Evolutionary conservation across 2,329 filamentous ascomycete species (phyloP), one percentile per base, ranked within the genome.

Genomic region (Xenosphaeropsis pyriputrescens): DNA sequence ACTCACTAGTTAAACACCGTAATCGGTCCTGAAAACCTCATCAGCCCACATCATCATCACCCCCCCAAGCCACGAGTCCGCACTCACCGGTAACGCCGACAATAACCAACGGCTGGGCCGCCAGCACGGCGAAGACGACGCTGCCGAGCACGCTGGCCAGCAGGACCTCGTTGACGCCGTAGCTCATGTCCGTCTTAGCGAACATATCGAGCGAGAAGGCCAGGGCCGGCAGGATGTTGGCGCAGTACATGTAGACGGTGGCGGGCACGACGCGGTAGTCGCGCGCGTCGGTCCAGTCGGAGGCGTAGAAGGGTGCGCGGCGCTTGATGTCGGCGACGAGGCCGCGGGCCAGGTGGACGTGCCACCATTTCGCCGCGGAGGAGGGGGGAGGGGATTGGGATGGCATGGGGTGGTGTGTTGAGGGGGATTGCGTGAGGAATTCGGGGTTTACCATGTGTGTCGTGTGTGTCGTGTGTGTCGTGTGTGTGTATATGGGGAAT

Each of bases 121-220:
- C 79, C 43, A 85, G 69, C 2, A 93, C 47, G 2, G 83, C 67
- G 55, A 93, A 94, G 1, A 93, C 82, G 1, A 89, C 74, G 5
- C 84, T 72, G 2, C 81, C 86, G 6, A 94, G 64, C 2, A 93
- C 85, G 2, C 84, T 93, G 6, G 86, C 70, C 29, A 94, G 65
- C n/a, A 94, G 65, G 2, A 91, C 85, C 60, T 94, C 86, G 55
- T 93, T 93, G 41, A 94, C 85, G 36, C 86, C 85, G 51, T 85
- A 93, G 47, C 82, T 81, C 58, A 79, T 80, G 43, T 79, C 65
- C 1, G 85, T 94, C 59, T 88, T 89, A 43, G 79, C 80, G 54
- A 93, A 91, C 86, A 94, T 93, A 58, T 94, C 85, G 38, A 93
- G 68, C 2, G 84, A 91, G 60, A 93, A 93, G 35, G 86, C 86